phyloP scores from a whole-genome alignment of 192 early-diverging fungal species.

The Coemansia interrupta region DNA sequence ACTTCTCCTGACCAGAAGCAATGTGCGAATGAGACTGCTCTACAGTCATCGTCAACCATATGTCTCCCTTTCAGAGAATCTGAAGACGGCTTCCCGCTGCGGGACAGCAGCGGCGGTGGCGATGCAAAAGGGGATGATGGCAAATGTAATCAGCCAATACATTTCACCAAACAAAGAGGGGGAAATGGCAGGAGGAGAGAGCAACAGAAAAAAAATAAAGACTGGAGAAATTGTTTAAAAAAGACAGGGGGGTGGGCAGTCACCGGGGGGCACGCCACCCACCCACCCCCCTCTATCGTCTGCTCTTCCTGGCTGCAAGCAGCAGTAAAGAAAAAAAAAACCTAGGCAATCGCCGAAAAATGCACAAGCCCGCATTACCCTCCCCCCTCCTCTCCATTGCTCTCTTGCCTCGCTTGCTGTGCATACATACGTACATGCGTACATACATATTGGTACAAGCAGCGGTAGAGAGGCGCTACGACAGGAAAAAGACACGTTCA shows the following conservation, averaged over 20 bases:
- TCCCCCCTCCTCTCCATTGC: slow-evolving; percentile 11
- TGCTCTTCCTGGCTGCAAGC: not conserved
- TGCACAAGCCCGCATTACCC: slow-evolving; percentile 40
- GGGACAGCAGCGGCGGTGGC: not conserved
- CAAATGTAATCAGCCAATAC: not conserved
- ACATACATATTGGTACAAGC: not conserved
- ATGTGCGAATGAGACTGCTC: too few species aligned
- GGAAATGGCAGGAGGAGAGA: not conserved
- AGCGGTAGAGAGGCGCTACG: not conserved
- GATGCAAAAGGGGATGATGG: slow-evolving; percentile 3
- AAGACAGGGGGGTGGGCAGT: slow-evolving; percentile 1
- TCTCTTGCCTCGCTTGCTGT: slow-evolving; percentile 18
- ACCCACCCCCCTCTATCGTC: not conserved
- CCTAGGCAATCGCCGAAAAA: slow-evolving; percentile 33
- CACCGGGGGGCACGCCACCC: slow-evolving; percentile 1
- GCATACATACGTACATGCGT: slow-evolving; percentile 12
- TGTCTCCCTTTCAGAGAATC: too few species aligned
- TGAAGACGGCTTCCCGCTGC: too few species aligned
- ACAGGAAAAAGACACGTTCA: not conserved
- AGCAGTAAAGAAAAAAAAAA: slow-evolving; percentile 11
- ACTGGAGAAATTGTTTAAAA: slow-evolving; percentile 10
- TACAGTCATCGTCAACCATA: too few species aligned
- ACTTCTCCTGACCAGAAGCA: too few species aligned
- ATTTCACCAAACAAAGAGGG: not conserved
- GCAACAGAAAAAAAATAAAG: slow-evolving; percentile 4